A percentile compares a stretch with the other conserved stretches of the same genome.
phyloP scores from a whole-genome alignment of 805 yeast species.

The Danielia oregonensis region DNA sequence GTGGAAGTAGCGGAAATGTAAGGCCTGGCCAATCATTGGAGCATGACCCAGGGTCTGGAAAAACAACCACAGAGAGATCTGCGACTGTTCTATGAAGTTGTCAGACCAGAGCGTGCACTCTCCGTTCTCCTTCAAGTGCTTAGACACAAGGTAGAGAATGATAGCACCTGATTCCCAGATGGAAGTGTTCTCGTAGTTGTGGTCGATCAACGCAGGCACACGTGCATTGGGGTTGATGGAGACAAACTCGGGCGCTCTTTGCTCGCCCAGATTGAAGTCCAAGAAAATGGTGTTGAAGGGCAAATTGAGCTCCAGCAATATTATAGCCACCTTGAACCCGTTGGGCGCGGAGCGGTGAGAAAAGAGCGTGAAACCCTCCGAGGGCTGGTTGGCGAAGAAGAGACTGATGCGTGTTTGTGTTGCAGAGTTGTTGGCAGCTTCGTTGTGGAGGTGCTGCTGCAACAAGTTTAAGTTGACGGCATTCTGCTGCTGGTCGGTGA shows the following conservation, averaged over 20 bases:
- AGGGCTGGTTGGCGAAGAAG: conserved; percentile 73
- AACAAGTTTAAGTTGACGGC: conserved; percentile 39
- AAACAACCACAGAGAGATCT: conserved; percentile 83
- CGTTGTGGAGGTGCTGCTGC: conserved; percentile 44
- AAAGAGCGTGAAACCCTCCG: conserved; percentile 80
- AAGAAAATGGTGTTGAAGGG: conserved; percentile 77
- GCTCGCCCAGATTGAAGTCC: conserved; percentile 87
- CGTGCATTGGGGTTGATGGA: conserved; percentile 95
- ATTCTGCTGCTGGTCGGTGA: conserved; percentile 40
- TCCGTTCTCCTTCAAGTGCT: conserved; percentile 58
- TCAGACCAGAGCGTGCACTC: conserved; percentile 77
- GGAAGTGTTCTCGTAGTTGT: conserved; percentile 70
- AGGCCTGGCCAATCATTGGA: conserved; percentile 97
- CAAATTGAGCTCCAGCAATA: conserved; percentile 76
- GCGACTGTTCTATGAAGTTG: conserved; percentile 74
- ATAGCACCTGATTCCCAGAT: conserved; percentile 97
- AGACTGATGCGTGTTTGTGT: conserved; percentile 57
- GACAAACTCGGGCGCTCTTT: conserved; percentile 88
- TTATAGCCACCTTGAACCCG: conserved; percentile 93
- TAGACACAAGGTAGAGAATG: conserved; percentile 73
- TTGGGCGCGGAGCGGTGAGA: conserved; percentile 87
- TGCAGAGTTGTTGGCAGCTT: conserved; percentile 33
- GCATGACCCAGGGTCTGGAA: conserved; percentile 97
- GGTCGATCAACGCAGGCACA: conserved; percentile 92
- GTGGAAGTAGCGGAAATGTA: conserved; percentile 90